These are phyloP conservation scores for Lentithecium fluviatile DNA, from an alignment of 495 filamentous ascomycete genomes.

Conservation along the genomic window DNA sequence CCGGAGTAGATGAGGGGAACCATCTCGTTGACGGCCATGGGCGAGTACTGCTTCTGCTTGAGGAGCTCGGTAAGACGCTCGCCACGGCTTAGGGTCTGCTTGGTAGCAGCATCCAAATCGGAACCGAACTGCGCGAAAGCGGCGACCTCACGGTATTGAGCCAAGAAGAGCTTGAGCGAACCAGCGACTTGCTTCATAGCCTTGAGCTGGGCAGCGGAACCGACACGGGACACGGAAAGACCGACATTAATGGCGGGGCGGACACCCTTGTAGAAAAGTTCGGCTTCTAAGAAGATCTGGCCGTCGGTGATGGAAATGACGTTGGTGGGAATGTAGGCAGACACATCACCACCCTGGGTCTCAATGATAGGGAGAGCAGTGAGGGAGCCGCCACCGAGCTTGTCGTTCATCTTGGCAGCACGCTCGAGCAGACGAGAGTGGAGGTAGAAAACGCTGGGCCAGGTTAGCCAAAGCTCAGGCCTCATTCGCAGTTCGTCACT, in stretches of 20 bases:
- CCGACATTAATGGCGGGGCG: slow-evolving; percentile 99
- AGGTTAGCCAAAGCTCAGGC: slow-evolving; percentile 1
- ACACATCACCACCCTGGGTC: slow-evolving; percentile 99
- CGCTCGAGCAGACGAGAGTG: slow-evolving; percentile 99
- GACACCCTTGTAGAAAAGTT: slow-evolving; percentile 99
- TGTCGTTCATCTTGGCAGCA: slow-evolving; percentile 98
- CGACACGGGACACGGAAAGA: slow-evolving; percentile 99
- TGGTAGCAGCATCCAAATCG: slow-evolving; percentile 97
- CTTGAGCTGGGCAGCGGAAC: slow-evolving; percentile 99
- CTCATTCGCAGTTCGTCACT: slow-evolving; percentile 34
- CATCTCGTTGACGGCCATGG: slow-evolving; percentile 99
- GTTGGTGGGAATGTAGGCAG: slow-evolving; percentile 99
- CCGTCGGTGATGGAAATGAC: slow-evolving; percentile 99
- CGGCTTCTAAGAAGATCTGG: slow-evolving; percentile 99
- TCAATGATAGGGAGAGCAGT: slow-evolving; percentile 98
- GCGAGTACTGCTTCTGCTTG: slow-evolving; percentile 99
- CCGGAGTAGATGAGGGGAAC: slow-evolving; percentile 98
- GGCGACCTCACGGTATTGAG: slow-evolving; percentile 99
- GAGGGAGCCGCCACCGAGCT: slow-evolving; percentile 91
- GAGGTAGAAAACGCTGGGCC: slow-evolving; percentile 87
- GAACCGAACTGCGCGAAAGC: slow-evolving; percentile 99
- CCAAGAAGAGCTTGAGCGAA: slow-evolving; percentile 99
- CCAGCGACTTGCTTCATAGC: slow-evolving; percentile 99
- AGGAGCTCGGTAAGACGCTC: slow-evolving; percentile 98
- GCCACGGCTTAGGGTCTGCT: slow-evolving; percentile 98